Conservation (phyloP, 345 rosid species). For the Atalantia buxifolia region DNA sequence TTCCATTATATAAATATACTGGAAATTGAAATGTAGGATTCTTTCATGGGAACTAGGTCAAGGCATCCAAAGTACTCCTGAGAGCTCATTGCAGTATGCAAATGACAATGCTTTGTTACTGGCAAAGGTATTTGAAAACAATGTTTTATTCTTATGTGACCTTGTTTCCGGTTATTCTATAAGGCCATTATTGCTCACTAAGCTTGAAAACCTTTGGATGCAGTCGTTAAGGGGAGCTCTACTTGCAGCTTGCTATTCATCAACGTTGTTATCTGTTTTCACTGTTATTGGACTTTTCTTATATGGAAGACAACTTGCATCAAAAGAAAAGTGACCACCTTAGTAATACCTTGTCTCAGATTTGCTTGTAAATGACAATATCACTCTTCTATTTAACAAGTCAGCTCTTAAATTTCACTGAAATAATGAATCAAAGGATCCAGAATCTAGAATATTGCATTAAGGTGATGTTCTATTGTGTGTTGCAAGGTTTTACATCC, state of each 20-base stretch:
- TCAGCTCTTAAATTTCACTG: neutral
- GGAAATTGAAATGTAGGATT: slow-evolving; percentile 42
- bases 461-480: neutral
- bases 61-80: slow-evolving; percentile 72
- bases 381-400: neutral
- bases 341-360: slow-evolving; percentile 7
- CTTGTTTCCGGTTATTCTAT: slow-evolving; percentile 2
- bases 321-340: slow-evolving; percentile 46
- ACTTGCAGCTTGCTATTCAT: slow-evolving; percentile 53
- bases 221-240: slow-evolving; percentile 89
- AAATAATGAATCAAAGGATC: neutral
- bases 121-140: slow-evolving; percentile 54
- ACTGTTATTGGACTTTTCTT: slow-evolving; percentile 61
- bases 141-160: neutral
- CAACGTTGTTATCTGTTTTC: slow-evolving; percentile 58
- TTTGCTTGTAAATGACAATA: slow-evolving; percentile 3
- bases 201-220: slow-evolving; percentile 16
- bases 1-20: neutral
- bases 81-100: slow-evolving; percentile 81
- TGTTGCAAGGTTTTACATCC: neutral
- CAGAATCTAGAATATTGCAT: slow-evolving; percentile 3
- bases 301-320: slow-evolving; percentile 58
- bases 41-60: slow-evolving; percentile 82
- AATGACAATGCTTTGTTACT: slow-evolving; percentile 83
- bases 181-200: neutral